Percentiles rank a stretch among this genome's conserved stretches.
These are phyloP conservation scores for Plenodomus biglobosus DNA, from an alignment of 2,329 filamentous ascomycete genomes.

Conservation along the genomic window DNA sequence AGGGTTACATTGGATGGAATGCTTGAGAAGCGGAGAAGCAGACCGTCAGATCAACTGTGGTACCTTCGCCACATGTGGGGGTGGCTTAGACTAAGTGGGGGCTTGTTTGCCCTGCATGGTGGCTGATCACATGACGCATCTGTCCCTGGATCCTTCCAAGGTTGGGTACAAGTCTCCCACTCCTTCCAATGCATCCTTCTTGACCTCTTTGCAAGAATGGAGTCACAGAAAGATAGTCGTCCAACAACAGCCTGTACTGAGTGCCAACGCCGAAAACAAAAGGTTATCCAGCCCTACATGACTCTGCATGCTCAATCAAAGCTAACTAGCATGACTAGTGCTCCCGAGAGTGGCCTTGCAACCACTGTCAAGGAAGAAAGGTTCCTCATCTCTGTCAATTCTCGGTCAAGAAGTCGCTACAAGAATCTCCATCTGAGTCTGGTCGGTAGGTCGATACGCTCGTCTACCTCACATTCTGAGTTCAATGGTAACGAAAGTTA, in stretches of 20 bases:
- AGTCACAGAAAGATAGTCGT: slow-evolving; percentile 28
- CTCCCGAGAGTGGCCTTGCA: slow-evolving; percentile 55
- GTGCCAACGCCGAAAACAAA: slow-evolving; percentile 56
- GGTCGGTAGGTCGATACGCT: slow-evolving; percentile 17
- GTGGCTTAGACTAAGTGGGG: not conserved
- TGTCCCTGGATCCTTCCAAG: not conserved
- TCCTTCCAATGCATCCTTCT: not conserved
- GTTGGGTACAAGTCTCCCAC: not conserved
- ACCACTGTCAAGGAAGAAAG: slow-evolving; percentile 52
- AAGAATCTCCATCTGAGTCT: slow-evolving; percentile 21
- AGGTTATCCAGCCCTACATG: slow-evolving; percentile 35
- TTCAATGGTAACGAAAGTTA: slow-evolving; percentile 3
- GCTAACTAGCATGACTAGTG: slow-evolving; percentile 45
- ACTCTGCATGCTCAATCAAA: slow-evolving; percentile 4
- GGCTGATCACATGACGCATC: not conserved
- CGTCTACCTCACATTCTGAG: not conserved
- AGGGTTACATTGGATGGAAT: not conserved
- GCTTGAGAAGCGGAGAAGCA: not conserved
- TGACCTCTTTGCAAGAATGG: slow-evolving; percentile 14
- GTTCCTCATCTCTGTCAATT: slow-evolving; percentile 55
- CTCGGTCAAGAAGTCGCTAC: slow-evolving; percentile 36
- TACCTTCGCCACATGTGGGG: not conserved
- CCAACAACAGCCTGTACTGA: slow-evolving; percentile 48
- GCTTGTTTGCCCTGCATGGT: not conserved
- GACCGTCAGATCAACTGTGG: not conserved